Percentiles rank a stretch among this genome's conserved stretches.
Evolutionary conservation across 768 basidiomycete genomes (phyloP).

Genomic region (Sutorius australiensis): DNA sequence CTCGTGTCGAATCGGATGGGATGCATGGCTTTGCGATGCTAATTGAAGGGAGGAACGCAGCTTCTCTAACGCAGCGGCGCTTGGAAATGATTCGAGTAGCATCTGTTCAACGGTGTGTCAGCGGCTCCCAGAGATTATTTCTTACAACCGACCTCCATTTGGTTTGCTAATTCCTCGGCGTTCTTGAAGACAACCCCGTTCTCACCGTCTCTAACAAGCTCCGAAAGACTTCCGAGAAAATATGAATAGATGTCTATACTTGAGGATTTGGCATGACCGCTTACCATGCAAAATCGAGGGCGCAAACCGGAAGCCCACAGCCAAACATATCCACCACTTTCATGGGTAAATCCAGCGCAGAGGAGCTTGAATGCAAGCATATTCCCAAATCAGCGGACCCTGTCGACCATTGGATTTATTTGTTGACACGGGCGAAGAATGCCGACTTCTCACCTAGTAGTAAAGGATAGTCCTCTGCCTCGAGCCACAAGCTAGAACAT

Average conservation of each 20-base stretch:
- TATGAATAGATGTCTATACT: conserved; percentile 3
- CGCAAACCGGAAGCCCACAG: conserved; percentile 90
- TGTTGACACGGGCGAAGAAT: background rate
- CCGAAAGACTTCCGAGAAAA: conserved; percentile 55
- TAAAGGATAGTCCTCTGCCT: conserved; percentile 84
- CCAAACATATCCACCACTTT: conserved; percentile 99
- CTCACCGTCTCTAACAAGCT: conserved; percentile 78
- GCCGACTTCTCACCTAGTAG: conserved; percentile 58
- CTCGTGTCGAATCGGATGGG: conserved; percentile 16
- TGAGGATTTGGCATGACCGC: conserved; percentile 17
- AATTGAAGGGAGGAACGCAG: conserved; percentile 50
- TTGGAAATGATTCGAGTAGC: conserved; percentile 59
- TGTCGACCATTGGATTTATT: conserved; percentile 26
- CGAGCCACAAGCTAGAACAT: conserved; percentile 83
- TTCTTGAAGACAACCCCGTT: conserved; percentile 81
- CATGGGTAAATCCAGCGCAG: conserved; percentile 93
- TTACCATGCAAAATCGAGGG: conserved; percentile 84
- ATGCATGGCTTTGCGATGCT: conserved; percentile 27
- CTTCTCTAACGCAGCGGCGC: conserved; percentile 43
- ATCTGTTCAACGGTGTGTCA: conserved; percentile 35
- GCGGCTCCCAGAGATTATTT: background rate
- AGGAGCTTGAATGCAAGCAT: conserved; percentile 87
- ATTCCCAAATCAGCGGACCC: conserved; percentile 92
- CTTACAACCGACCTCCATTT: conserved; percentile 47
- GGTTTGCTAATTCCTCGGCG: conserved; percentile 63